These are phyloP conservation scores for Starmera stellimalicola DNA, from an alignment of 1,139 yeast species.

Conservation along the genomic window DNA sequence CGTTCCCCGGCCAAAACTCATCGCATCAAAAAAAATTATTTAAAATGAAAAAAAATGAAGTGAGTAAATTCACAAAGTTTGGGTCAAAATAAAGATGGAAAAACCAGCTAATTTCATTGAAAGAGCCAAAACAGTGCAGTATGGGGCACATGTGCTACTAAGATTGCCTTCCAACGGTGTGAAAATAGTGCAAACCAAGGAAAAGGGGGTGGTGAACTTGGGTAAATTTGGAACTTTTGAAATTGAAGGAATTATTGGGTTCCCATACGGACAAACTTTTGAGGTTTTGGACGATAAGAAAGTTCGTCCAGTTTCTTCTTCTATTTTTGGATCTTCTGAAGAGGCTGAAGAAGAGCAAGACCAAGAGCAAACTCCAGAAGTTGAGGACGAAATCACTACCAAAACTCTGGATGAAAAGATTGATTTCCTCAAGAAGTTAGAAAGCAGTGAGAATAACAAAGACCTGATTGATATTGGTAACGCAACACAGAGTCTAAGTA, in stretches of 20 bases:
- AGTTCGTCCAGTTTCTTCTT: constrained; percentile 38
- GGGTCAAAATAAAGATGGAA: background rate
- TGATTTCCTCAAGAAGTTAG: constrained; percentile 19
- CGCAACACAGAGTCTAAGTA: constrained; percentile 61
- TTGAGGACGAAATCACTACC: constrained; percentile 6
- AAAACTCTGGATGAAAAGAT: constrained; percentile 18
- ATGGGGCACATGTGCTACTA: constrained; percentile 41
- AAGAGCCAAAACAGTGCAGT: constrained; percentile 19
- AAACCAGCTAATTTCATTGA: constrained; percentile 1
- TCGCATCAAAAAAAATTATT: background rate
- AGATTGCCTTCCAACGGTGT: constrained; percentile 75
- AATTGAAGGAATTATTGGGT: constrained; percentile 69
- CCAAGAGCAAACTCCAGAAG: constrained; percentile 13
- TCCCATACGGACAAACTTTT: constrained; percentile 81
- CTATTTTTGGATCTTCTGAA: constrained; percentile 24
- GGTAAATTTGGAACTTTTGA: constrained; percentile 89
- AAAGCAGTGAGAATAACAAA: constrained; percentile 55
- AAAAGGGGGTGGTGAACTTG: constrained; percentile 52
- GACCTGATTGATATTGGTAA: constrained; percentile 67
- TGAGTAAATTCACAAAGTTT: background rate
- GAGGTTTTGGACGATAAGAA: constrained; percentile 59
- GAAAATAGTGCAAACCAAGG: constrained; percentile 56
- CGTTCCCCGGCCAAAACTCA: background rate
- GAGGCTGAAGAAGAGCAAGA: constrained; percentile 14
- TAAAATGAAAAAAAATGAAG: background rate